Base-by-base conservation (phyloP, 371 early-diverging fungal species). In the Nematocida minor region DNA sequence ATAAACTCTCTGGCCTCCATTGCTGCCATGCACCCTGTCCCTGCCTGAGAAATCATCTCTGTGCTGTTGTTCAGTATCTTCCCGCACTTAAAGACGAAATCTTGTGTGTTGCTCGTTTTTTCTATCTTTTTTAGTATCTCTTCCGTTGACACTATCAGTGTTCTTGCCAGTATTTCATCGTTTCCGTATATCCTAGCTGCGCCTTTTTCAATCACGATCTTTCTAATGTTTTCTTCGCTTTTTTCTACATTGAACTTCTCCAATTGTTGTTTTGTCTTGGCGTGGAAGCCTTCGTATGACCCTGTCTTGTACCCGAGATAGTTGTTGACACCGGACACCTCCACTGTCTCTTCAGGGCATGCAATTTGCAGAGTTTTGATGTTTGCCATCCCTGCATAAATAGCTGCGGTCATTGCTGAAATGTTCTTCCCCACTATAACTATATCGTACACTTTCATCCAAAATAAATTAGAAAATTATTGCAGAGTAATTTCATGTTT, bases 21-120 rank as follows among this genome's bases (percentile, higher is more conserved):
- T 20, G 77, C 77, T 6, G 77, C 77, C 66, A 74, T 74, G 38
- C 46, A 25, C 2, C 77, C 77, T n/a, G 77, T 74, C 9, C 77
- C 77, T 42, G 77, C 77, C 22, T 64, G 47, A n/a, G 77, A 36
- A 25, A 74, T 44, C 41, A 51, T 34, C 34, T 74, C 77, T 55
- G 36, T 63, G 18, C 29, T 4, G 18, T 55, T 40, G 38, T 64
- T 66, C 7, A 60, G 27, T 22, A 60, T 27, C 6, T 49, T 48
- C 11, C 77, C 77, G 36, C 77, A 74, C 20, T 27, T 29, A 64
- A 74, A 74, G 14, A 74, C 9, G 16, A 60, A 9, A 4, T 44
- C 34, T n/a, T n/a, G n/a, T 11, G 32, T 46, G 16, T 47, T 34
- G 6, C 0, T 29, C 14, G 14, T 11, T 29, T 16, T 40, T 18